Evolutionary conservation across 2,329 filamentous ascomycete species (phyloP).

Genomic region (Aplosporella prunicola): DNA sequence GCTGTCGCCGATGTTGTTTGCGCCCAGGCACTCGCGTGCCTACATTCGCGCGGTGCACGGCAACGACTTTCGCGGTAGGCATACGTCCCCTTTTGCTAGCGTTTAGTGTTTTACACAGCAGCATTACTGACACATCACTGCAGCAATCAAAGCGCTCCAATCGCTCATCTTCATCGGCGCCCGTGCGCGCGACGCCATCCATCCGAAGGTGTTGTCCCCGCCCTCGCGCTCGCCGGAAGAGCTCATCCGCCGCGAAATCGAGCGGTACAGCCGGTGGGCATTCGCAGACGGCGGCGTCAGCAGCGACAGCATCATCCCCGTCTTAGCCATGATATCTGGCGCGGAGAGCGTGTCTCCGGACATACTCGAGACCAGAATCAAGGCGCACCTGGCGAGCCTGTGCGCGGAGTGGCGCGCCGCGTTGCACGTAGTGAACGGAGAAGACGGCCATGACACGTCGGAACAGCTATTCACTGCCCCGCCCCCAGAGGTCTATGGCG

Average conservation of each 20-base stretch:
- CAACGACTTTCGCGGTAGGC: constrained; percentile 38
- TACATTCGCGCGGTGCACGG: constrained; percentile 36
- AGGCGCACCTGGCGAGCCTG: constrained; percentile 35
- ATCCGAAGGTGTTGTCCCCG: constrained; percentile 22
- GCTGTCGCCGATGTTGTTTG: constrained; percentile 45
- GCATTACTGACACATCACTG: constrained; percentile 6
- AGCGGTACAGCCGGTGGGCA: constrained; percentile 46
- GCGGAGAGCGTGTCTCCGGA: constrained; percentile 24
- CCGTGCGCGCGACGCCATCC: constrained; percentile 41
- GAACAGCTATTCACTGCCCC: constrained; percentile 39
- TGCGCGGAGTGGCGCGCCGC: constrained; percentile 34
- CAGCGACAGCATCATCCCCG: constrained; percentile 28
- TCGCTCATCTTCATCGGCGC: constrained; percentile 43
- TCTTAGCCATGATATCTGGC: constrained; percentile 38
- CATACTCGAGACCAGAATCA: constrained; percentile 25
- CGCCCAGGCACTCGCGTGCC: constrained; percentile 30
- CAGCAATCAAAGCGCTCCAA: constrained; percentile 42
- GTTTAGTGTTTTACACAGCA: neutral
- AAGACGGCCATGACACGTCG: constrained; percentile 10
- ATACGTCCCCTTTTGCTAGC: constrained; percentile 6
- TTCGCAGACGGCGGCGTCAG: constrained; percentile 39
- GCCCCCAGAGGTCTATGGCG: constrained; percentile 30
- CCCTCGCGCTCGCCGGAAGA: constrained; percentile 25
- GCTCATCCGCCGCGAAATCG: constrained; percentile 34
- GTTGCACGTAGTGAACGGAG: constrained; percentile 17